Base-by-base conservation (phyloP, 31 red algal genomes). In the Odonthalia washingtoniensis region DNA sequence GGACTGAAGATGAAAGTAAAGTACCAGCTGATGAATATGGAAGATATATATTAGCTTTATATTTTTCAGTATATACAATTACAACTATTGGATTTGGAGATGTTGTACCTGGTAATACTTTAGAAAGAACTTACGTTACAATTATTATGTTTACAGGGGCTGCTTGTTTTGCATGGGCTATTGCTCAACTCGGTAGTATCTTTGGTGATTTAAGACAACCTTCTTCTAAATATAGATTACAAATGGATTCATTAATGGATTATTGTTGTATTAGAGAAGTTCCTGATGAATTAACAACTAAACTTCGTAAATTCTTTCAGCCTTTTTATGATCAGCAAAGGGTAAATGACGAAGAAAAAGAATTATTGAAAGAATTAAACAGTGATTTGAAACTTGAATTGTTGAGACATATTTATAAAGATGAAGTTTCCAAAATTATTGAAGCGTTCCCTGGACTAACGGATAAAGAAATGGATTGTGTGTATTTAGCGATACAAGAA, bases 81-180 rank as follows among this genome's bases (percentile, higher is more conserved):
- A 91, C 93, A 5, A 95, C 93, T 24, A 91, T 95, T 84, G 93
- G 93, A 1, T 95, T 91, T 63, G 93, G 93, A 31, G 93, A 95
- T 74, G 81, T 95, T 24, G 84, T 84, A 2, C 93, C 93, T 31
- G 74, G 83, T 27, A 91, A 82, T 49, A 91, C 93, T 5, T 21
- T 78, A 0, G 93, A 91, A 46, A 76, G 93, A 6, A 81, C 75
- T 32, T 95, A 91, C 65, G 80, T 76, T 24, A 89, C 75, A 70
- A 61, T 95, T 32, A 75, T 95, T 64, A 95, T 95, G 93, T 92
- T 95, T 46, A 52, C 91, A 21, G 93, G 93, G 4, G 93, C 93
- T 32, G 93, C 87, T n/a, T 81, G 72, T 35, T 95, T 95, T 84
- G 88, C 87, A 5, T 95, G 65, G 34, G 63, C 87, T 75, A 91